Evolutionary conservation across 768 basidiomycete species (phyloP), one percentile per base, ranked within the genome.

Genomic region (Russula sp.): DNA sequence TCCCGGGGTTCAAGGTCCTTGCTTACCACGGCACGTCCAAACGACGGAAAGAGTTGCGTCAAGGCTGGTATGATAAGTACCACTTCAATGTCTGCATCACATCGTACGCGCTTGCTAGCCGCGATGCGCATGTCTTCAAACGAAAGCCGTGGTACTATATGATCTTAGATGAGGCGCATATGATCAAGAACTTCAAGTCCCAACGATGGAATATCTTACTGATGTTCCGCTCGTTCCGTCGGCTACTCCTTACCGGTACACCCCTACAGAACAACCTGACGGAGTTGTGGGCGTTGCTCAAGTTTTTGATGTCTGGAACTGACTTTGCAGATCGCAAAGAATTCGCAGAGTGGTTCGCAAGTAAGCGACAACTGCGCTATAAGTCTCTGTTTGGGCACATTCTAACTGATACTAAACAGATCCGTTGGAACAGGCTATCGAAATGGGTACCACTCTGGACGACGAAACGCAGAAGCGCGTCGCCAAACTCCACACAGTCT

Each of bases 101-200:
- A 0, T 94, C 92, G 20, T 97, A 97, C 73, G 88, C 92, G 5
- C 83, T 96, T 30, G 94, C 92, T n/a, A 88, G 90, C 71, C 85
- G 90, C 44, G 94, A 97, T 72, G 87, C 91, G 58, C 86, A 91
- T 70, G 89, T 94, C 20, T 94, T 96, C 79, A 92, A 92, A 75
- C 86, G 94, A 49, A 95, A 93, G 76, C 79, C 84, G 55, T 96
- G 94, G 94, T 92, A 94, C 72, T 97, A 97, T 71, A 91, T 97
- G 89, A 86, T 97, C 60, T 84, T 97, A 6, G 94, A 97, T 72
- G 94, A 97, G 75, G 94, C 94, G 8, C 94, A 97, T 72, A 96
- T 95, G 86, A 94, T 97, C 84, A 95, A 95, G 78, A 97, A 97
- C 74, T 96, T 95, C 78, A 87, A 87, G 72, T 92, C 90, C 0